These are phyloP conservation scores for Kazachstania taianensis DNA, from an alignment of 805 yeast species.

Conservation along the genomic window DNA sequence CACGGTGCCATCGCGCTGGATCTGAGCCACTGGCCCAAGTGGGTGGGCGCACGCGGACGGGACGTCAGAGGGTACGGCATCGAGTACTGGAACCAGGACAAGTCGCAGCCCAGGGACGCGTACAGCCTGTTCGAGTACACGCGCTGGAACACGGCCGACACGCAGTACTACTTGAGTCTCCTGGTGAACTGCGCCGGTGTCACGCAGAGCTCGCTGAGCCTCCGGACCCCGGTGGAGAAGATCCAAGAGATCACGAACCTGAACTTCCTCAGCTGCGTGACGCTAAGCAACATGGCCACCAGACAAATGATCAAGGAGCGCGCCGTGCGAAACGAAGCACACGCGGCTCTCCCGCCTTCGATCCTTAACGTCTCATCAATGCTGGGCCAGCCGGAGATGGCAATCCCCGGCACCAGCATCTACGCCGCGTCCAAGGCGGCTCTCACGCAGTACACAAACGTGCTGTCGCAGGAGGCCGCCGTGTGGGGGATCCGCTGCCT, in stretches of 20 bases:
- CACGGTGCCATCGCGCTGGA: conserved; percentile 23
- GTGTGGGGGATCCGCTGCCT: conserved; percentile 13
- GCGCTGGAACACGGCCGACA: no score
- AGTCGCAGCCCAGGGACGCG: background rate
- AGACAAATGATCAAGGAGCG: conserved; percentile 17
- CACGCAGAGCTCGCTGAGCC: conserved; percentile 19
- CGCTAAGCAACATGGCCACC: conserved; percentile 15
- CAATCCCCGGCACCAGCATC: conserved; percentile 22
- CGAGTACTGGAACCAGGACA: conserved; percentile 4
- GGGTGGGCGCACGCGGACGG: conserved; percentile 11
- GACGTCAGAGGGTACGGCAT: conserved; percentile 9
- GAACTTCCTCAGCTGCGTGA: conserved; percentile 21
- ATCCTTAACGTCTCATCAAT: conserved; percentile 25
- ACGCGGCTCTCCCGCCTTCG: conserved; percentile 3
- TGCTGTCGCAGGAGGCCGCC: conserved; percentile 15
- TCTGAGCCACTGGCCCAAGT: conserved; percentile 23
- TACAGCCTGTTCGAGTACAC: background rate
- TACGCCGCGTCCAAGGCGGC: conserved; percentile 29
- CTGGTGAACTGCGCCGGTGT: conserved; percentile 28
- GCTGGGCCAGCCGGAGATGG: conserved; percentile 12
- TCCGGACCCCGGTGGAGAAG: conserved; percentile 11
- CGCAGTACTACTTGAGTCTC: conserved; percentile 15
- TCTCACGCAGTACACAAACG: conserved; percentile 18
- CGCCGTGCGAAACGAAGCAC: background rate
- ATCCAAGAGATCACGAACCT: conserved; percentile 18